Evolutionary conservation across 2,329 filamentous ascomycete genomes (phyloP).

Genomic region (Ceratocystis papillata): DNA sequence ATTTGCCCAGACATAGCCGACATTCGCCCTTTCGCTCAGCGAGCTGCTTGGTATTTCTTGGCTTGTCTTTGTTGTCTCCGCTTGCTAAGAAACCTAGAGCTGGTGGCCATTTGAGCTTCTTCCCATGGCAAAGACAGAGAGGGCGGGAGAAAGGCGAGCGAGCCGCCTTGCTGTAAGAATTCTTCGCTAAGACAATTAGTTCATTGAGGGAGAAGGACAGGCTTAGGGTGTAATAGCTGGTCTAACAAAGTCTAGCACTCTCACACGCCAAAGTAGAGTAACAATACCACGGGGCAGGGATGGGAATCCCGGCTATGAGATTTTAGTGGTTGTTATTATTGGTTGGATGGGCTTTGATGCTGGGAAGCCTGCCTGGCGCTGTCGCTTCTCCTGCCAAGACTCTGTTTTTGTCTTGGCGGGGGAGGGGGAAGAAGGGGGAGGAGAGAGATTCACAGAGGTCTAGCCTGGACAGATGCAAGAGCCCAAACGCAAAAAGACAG

Average conservation of each 20-base stretch:
- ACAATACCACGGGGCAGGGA: neutral
- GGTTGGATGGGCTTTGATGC: slow-evolving; percentile 1
- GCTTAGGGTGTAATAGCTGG: neutral
- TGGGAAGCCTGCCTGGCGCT: slow-evolving; percentile 9
- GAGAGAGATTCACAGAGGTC: neutral
- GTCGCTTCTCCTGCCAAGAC: slow-evolving; percentile 18
- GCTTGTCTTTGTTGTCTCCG: neutral
- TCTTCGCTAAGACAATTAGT: neutral
- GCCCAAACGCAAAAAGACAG: slow-evolving; percentile 1
- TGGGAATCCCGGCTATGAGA: neutral
- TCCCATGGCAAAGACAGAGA: neutral
- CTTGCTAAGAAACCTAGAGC: neutral
- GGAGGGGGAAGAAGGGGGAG: neutral
- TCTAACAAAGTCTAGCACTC: too few relatives aligned
- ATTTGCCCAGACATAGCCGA: neutral
- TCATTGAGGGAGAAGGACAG: neutral
- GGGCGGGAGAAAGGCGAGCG: neutral
- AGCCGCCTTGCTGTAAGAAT: neutral
- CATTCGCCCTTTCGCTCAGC: neutral
- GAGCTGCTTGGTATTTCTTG: neutral
- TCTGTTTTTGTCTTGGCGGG: slow-evolving; percentile 14
- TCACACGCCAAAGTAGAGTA: neutral
- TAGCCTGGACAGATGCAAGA: neutral
- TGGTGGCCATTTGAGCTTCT: neutral
- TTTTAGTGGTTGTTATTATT: neutral